phyloP scores from a whole-genome alignment of 2,329 filamentous ascomycete genomes.

The Stagonosporopsis rhizophila region DNA sequence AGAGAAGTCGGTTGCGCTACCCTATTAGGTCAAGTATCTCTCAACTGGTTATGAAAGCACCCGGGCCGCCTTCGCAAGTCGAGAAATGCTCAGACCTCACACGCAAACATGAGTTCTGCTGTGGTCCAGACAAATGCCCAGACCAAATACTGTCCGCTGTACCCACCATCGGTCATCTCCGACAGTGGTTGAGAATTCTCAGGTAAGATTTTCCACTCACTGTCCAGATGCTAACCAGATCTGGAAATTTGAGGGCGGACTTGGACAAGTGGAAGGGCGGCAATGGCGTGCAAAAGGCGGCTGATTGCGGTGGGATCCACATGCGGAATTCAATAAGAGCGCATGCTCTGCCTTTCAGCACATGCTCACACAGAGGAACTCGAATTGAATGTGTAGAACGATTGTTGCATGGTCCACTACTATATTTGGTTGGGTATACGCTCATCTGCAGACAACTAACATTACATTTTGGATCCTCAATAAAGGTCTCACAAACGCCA shows the following conservation, averaged over 20 bases:
- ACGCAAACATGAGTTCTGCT: neutral
- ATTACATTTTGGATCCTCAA: conserved; percentile 16
- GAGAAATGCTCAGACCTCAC: neutral
- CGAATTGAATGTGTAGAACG: neutral
- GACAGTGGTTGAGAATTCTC: conserved; percentile 15
- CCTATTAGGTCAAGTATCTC: neutral
- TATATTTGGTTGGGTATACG: conserved; percentile 20
- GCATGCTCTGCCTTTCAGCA: conserved; percentile 1
- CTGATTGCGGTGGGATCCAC: conserved; percentile 16
- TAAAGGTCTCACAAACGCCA: conserved; percentile 4
- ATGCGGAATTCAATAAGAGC: conserved; percentile 11
- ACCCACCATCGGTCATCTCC: conserved; percentile 19
- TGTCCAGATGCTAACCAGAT: conserved; percentile 12
- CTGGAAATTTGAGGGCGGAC: conserved; percentile 13
- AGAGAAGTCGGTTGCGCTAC: conserved; percentile 4
- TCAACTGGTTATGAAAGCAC: too few relatives aligned
- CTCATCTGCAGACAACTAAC: conserved; percentile 18
- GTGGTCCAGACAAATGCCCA: conserved; percentile 2
- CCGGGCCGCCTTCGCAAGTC: neutral
- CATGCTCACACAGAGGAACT: neutral
- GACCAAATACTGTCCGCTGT: neutral
- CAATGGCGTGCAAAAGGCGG: conserved; percentile 18
- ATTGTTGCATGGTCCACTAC: conserved; percentile 12
- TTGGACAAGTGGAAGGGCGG: conserved; percentile 11
- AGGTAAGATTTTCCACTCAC: conserved; percentile 13